Percentiles rank a stretch among this genome's conserved stretches.
phyloP scores from a whole-genome alignment of 805 yeast genomes.

The Monosporozyma aerobia region DNA sequence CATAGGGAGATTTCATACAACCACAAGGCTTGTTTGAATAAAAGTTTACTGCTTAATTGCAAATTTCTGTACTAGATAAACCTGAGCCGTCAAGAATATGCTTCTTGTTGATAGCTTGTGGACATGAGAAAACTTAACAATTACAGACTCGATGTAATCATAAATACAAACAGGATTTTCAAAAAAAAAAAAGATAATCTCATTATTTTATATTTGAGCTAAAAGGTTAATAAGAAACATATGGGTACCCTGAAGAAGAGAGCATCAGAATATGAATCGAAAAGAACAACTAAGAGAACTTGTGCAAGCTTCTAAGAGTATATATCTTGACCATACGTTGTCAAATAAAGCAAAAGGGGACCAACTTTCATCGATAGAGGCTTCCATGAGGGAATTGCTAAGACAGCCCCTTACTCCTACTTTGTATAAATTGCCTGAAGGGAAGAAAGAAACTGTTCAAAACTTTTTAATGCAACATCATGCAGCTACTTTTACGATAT shows the following conservation, averaged over 20 bases:
- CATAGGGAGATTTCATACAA: neutral
- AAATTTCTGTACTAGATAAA: neutral
- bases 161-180: neutral
- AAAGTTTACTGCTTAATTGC: neutral
- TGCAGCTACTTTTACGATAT: neutral
- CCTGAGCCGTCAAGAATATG: neutral
- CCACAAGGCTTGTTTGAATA: neutral
- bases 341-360: neutral
- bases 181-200: neutral
- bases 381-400: neutral
- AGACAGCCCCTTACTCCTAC: neutral
- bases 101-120: neutral
- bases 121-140: neutral
- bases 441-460: neutral
- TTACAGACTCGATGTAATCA: neutral
- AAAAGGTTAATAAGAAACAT: neutral
- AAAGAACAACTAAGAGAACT: neutral
- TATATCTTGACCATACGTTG: neutral
- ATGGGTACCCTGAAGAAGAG: neutral
- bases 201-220: neutral
- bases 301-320: neutral
- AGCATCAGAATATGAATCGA: neutral
- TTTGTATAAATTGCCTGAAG: neutral
- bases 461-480: neutral
- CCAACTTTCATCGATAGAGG: neutral